Base-by-base conservation (phyloP, 495 filamentous ascomycete species). In the Annulohypoxylon maeteangense region DNA sequence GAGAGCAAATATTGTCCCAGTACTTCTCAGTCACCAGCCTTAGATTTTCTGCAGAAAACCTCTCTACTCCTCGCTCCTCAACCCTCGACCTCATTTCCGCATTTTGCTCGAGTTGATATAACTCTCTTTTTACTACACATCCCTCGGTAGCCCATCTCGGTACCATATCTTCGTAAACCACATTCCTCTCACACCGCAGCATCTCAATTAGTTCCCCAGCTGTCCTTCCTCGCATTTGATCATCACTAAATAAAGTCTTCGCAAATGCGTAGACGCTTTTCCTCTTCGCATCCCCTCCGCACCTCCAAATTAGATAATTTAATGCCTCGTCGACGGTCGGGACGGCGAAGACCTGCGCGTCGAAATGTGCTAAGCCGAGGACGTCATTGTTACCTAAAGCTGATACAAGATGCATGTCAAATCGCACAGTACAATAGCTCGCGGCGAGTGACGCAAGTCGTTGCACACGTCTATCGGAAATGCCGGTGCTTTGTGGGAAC, bases 71-170 rank as follows among this genome's bases (percentile, higher is more conserved):
- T 14, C 68, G 56, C 31, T 67, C 44, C 11, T 51, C 57, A 7
- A 56, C 25, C 5, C 57, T 62, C 18, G 57, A 45, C 7, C 44
- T 51, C 14, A 14, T 67, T 10, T 40, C 48, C 10, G 40, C 20
- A 14, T 14, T 29, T 1, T 10, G 32, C 3, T 62, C 55, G n/a
- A 56, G 45, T 4, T 48, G 62, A 31, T 60, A 36, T 38, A 53
- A n/a, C 44, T 71, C 68, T 14, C 51, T 62, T 47, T 71, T 71
- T 6, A 71, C 48, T 7, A 71, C 29, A 38, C 57, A 71, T 23
- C 68, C 62, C 18, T 67, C 57, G 42, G 65, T 14, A 23, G 62
- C 68, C 68, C 68, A 71, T 14, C 25, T 62, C 14, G 68, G 68
- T 4, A 71, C 68, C 0, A 23, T 31, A 44, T 66, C 57, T 10